Conservation (phyloP, 768 basidiomycete genomes). For the Auriscalpium vulgare region DNA sequence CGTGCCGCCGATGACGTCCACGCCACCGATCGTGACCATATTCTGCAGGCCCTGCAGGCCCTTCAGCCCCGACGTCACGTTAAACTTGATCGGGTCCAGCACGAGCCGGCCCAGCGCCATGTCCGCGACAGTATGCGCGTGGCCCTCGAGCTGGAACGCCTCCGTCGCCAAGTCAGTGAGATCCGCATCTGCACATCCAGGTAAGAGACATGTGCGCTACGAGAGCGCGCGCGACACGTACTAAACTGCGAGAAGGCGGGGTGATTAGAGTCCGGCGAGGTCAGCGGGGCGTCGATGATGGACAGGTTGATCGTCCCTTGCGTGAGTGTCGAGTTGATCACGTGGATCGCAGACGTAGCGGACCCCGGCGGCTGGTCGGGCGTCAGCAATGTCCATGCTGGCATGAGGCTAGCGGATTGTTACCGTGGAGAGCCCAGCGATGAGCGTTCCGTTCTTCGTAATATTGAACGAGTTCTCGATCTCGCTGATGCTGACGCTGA, state of each 20-base stretch:
- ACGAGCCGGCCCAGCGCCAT: slow-evolving; percentile 57
- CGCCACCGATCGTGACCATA: slow-evolving; percentile 43
- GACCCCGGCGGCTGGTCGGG: slow-evolving; percentile 46
- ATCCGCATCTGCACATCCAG: slow-evolving; percentile 35
- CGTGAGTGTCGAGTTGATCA: slow-evolving; percentile 46
- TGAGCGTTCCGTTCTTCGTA: slow-evolving; percentile 38
- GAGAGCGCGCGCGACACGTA: slow-evolving; percentile 22
- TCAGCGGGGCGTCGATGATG: slow-evolving; percentile 45
- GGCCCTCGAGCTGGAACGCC: slow-evolving; percentile 51
- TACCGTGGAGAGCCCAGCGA: slow-evolving; percentile 57
- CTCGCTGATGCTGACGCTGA: slow-evolving; percentile 45
- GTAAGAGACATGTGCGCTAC: too few relatives aligned
- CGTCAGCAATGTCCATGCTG: not conserved
- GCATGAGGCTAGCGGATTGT: not conserved
- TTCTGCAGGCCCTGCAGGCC: slow-evolving; percentile 57
- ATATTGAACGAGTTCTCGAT: slow-evolving; percentile 64
- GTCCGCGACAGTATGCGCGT: slow-evolving; percentile 51
- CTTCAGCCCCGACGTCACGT: slow-evolving; percentile 51
- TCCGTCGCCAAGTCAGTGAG: slow-evolving; percentile 42
- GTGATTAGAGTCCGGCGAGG: slow-evolving; percentile 39
- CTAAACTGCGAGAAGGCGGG: slow-evolving; percentile 51
- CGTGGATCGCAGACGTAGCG: slow-evolving; percentile 50
- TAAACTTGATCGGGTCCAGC: slow-evolving; percentile 65
- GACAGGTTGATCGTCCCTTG: slow-evolving; percentile 57
- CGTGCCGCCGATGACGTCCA: slow-evolving; percentile 64